Percentiles rank a stretch among this genome's conserved stretches.
Evolutionary conservation across 2,329 filamentous ascomycete species (phyloP).

Genomic region (Talaromyces sp.): DNA sequence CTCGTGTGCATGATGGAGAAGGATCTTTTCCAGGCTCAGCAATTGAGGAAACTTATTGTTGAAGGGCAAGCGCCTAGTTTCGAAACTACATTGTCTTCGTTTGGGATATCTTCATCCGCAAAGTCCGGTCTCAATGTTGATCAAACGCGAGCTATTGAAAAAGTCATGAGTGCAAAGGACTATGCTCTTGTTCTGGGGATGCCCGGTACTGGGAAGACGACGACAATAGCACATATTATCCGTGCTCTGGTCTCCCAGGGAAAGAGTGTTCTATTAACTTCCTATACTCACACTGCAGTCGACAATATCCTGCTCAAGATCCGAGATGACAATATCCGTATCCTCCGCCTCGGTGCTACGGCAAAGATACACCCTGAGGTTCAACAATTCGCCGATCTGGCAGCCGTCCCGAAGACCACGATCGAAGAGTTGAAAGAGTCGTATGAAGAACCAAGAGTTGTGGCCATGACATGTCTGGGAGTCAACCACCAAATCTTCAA

Average conservation of each 20-base stretch:
- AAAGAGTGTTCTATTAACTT: conserved; percentile 88
- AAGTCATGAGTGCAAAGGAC: conserved; percentile 92
- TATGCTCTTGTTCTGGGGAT: conserved; percentile 97
- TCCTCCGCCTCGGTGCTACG: conserved; percentile 77
- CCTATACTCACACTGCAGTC: conserved; percentile 94
- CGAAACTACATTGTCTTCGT: conserved; percentile 55
- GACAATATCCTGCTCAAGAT: conserved; percentile 97
- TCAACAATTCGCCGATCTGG: conserved; percentile 75
- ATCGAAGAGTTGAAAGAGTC: conserved; percentile 79
- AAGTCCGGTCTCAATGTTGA: conserved; percentile 75
- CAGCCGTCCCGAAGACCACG: conserved; percentile 64
- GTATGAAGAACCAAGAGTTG: conserved; percentile 81
- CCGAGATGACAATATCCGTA: conserved; percentile 67
- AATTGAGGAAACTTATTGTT: conserved; percentile 75
- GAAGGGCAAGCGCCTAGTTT: conserved; percentile 71
- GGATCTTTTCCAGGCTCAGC: conserved; percentile 61
- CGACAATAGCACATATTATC: conserved; percentile 96
- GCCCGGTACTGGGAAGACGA: conserved; percentile 97
- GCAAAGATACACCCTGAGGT: conserved; percentile 88
- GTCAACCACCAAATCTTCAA: conserved; percentile 86
- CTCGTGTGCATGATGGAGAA: conserved; percentile 88
- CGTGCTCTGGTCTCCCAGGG: conserved; percentile 79
- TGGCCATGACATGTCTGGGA: conserved; percentile 90
- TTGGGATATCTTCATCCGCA: conserved; percentile 51
- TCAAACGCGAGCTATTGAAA: conserved; percentile 79